Base-by-base conservation (phyloP, 2,329 filamentous ascomycete species). In the Monosporascus sp. region DNA sequence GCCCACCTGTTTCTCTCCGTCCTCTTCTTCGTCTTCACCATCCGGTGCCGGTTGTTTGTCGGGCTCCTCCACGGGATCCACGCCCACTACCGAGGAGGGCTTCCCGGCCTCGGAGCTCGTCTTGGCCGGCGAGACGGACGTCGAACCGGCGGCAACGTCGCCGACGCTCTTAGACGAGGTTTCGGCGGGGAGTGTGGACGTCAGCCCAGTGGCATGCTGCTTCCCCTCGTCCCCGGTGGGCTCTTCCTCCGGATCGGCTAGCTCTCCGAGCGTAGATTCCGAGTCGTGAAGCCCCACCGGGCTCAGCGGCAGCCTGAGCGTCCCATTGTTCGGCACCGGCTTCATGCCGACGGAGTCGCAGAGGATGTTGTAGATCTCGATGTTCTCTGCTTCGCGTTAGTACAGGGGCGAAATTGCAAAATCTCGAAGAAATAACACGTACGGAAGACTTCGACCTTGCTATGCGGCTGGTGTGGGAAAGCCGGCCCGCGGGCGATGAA, bases 401-500 rank as follows among this genome's bases (percentile, higher is more conserved):
- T 38, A 48, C 8, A 45, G 52, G 46, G n/a, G 5, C 43, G 7
- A 57, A 41, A 50, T 5, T 7, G 43, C 35, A 26, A 18, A 48
- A 7, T 2, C 17, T 17, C 8, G 11, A n/a, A 11, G 20, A 38
- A 17, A 45, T 15, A 17, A 7, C n/a, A 81, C 88, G 82, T 81
- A 92, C 89, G 92, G 68, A 97, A 97, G 3, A 79, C 77, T 35
- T 89, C 84, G 35, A 97, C 72, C 58, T 85, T 82, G 69, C 89
- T 95, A 62, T 94, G 92, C 0, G 89, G 85, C 40, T 81, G 74
- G 63, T 97, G 92, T 0, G 91, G 89, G 66, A 99, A 99, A 0
- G 93, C 92, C 4, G 94, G 94, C 0, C 94, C 94, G 40, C 90
- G 79, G 1, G 94, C 94, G 48, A 97, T 79, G 63, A 99, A 99